Conservation (phyloP, 805 yeast genomes). For the Cyberlindnera japonica region DNA sequence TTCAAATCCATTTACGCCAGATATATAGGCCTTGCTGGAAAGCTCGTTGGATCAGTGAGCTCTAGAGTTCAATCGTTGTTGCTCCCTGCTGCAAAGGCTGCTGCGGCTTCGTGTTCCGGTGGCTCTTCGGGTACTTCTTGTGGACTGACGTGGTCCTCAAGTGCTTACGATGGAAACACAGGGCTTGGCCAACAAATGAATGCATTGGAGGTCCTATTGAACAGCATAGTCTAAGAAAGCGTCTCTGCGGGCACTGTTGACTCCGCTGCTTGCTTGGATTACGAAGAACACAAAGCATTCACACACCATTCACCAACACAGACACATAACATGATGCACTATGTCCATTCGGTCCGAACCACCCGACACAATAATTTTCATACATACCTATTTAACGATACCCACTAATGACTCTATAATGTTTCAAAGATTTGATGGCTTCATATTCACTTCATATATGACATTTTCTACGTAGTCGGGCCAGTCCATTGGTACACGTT, state of each 20-base stretch:
- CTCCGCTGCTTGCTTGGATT: too few relatives aligned
- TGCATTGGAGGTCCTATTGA: conserved; percentile 65
- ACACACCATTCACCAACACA: too few relatives aligned
- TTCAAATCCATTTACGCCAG: conserved; percentile 83
- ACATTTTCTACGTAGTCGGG: too few relatives aligned
- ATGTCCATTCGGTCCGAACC: too few relatives aligned
- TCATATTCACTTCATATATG: too few relatives aligned
- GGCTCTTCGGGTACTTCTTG: conserved; percentile 85
- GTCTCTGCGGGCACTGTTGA: conserved; percentile 5
- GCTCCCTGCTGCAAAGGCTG: conserved; percentile 58
- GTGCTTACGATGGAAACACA: conserved; percentile 61
- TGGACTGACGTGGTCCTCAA: conserved; percentile 72
- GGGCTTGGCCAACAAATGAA: conserved; percentile 91
- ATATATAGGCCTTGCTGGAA: conserved; percentile 67
- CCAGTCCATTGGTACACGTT: too few relatives aligned
- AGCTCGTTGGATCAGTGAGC: conserved; percentile 55
- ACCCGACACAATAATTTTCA: too few relatives aligned
- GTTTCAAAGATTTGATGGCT: too few relatives aligned
- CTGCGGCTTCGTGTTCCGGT: conserved; percentile 82
- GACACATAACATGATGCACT: too few relatives aligned
- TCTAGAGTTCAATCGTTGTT: conserved; percentile 32
- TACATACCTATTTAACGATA: too few relatives aligned
- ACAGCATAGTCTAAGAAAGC: conserved; percentile 32
- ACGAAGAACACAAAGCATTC: too few relatives aligned
- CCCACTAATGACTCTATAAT: too few relatives aligned